These are phyloP conservation scores for Penicillium sp. DNA, from an alignment of 2,329 filamentous ascomycete species.

Conservation along the genomic window DNA sequence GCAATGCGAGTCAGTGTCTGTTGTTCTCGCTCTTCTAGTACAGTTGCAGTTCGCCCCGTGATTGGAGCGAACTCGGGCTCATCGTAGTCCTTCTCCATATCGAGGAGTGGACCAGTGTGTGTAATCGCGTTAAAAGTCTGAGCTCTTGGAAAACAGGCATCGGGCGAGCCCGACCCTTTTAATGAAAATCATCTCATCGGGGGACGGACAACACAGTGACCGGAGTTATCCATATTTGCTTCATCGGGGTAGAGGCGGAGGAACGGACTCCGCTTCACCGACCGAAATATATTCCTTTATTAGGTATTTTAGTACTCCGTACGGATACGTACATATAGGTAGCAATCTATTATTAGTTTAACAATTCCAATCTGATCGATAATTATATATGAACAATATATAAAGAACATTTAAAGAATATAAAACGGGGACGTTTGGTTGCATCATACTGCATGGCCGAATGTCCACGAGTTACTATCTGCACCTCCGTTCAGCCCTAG, in stretches of 20 bases:
- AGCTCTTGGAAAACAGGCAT: neutral
- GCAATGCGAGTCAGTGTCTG: slow-evolving; percentile 24
- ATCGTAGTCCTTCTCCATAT: slow-evolving; percentile 16
- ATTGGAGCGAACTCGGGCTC: slow-evolving; percentile 21
- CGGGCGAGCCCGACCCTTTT: neutral
- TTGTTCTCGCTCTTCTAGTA: slow-evolving; percentile 18
- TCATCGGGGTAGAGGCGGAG: neutral
- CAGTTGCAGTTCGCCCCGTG: slow-evolving; percentile 11
- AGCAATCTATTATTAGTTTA: no score
- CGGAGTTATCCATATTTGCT: neutral
- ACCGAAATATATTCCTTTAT: no score
- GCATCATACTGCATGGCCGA: no score
- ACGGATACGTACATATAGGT: no score
- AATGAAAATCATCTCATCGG: neutral
- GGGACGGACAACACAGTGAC: neutral
- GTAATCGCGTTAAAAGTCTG: neutral
- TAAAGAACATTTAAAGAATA: no score
- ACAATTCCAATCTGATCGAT: no score
- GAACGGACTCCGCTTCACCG: slow-evolving; percentile 2
- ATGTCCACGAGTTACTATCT: no score
- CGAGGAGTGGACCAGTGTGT: neutral
- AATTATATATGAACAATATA: no score
- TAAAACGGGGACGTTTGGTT: no score
- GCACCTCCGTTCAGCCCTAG: no score
- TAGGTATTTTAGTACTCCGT: no score